Evolutionary conservation across 192 early-diverging fungal genomes (phyloP).

Genomic region (Coemansia sp.): DNA sequence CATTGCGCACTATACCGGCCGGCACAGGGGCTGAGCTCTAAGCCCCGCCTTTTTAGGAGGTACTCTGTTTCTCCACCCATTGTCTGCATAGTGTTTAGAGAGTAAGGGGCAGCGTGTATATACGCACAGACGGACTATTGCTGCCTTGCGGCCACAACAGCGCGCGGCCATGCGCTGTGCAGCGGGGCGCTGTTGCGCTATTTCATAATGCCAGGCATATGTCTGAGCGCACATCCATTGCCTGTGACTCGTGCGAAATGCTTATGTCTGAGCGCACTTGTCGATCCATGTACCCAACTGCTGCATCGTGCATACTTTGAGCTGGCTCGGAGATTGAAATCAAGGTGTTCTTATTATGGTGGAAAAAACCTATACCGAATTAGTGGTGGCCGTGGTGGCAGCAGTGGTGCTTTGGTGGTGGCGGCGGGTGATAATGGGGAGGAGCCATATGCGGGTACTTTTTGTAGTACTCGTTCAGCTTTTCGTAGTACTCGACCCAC

Average conservation of each 20-base stretch:
- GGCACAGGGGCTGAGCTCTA: constrained; percentile 4
- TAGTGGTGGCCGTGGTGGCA: constrained; percentile 8
- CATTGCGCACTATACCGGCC: constrained; percentile 12
- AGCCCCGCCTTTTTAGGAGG: not conserved
- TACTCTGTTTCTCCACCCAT: constrained; percentile 7
- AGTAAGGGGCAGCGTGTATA: constrained; percentile 3
- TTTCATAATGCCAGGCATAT: constrained; percentile 5
- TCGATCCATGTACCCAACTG: constrained; percentile 6
- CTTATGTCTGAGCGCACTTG: constrained; percentile 6
- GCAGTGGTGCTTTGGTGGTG: not conserved
- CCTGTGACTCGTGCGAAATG: constrained; percentile 1
- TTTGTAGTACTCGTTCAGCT: constrained; percentile 6
- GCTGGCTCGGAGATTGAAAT: constrained; percentile 9
- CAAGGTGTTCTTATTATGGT: not conserved
- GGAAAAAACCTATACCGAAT: not conserved
- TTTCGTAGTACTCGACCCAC: constrained; percentile 2
- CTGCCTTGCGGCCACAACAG: not conserved
- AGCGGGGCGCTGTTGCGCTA: constrained; percentile 2
- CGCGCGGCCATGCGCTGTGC: not conserved
- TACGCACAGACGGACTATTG: constrained; percentile 21
- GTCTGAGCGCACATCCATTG: constrained; percentile 11
- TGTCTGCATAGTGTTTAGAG: constrained; percentile 1
- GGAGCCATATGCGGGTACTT: constrained; percentile 8
- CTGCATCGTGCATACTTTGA: not conserved
- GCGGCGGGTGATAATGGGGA: not conserved